Conservation (phyloP, 1,139 yeast species). For the Sugiyamaella novakii region DNA sequence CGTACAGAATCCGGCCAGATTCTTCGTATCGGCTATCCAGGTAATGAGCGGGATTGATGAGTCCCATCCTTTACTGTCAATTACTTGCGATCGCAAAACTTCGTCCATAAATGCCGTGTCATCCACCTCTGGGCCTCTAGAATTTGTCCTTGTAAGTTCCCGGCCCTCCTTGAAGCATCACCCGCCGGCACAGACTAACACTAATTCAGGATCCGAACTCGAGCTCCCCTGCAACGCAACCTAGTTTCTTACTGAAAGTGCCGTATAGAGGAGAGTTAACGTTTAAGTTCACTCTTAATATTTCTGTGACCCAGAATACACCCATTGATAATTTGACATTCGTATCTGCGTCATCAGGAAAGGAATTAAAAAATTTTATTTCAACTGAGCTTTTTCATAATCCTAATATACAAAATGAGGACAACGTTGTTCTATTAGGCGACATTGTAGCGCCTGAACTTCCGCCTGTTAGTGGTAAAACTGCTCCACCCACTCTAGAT, state of each 20-base stretch:
- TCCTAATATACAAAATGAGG: slow-evolving; percentile 46
- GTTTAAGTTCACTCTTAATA: slow-evolving; percentile 17
- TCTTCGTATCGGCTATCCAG: slow-evolving; percentile 28
- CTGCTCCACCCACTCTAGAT: slow-evolving; percentile 23
- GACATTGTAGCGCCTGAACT: slow-evolving; percentile 33
- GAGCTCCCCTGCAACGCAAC: slow-evolving; percentile 18
- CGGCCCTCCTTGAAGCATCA: neutral
- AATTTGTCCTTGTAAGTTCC: slow-evolving; percentile 16
- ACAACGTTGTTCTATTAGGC: slow-evolving; percentile 45
- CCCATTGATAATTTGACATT: slow-evolving; percentile 41
- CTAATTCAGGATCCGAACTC: slow-evolving; percentile 21
- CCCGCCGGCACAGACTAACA: slow-evolving; percentile 2
- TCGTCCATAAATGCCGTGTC: slow-evolving; percentile 14
- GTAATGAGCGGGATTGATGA: slow-evolving; percentile 17
- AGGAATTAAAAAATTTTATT: slow-evolving; percentile 39
- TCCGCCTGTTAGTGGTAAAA: slow-evolving; percentile 19
- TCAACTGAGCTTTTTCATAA: slow-evolving; percentile 45
- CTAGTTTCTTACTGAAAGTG: slow-evolving; percentile 29
- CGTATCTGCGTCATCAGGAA: slow-evolving; percentile 36
- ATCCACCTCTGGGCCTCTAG: slow-evolving; percentile 12
- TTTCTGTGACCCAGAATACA: slow-evolving; percentile 17
- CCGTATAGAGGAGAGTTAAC: slow-evolving; percentile 25
- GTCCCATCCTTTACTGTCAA: slow-evolving; percentile 13
- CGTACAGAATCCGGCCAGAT: slow-evolving; percentile 30
- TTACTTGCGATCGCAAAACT: slow-evolving; percentile 17